phyloP scores from a whole-genome alignment of 1,139 yeast species.

The Hansenula sp. region DNA sequence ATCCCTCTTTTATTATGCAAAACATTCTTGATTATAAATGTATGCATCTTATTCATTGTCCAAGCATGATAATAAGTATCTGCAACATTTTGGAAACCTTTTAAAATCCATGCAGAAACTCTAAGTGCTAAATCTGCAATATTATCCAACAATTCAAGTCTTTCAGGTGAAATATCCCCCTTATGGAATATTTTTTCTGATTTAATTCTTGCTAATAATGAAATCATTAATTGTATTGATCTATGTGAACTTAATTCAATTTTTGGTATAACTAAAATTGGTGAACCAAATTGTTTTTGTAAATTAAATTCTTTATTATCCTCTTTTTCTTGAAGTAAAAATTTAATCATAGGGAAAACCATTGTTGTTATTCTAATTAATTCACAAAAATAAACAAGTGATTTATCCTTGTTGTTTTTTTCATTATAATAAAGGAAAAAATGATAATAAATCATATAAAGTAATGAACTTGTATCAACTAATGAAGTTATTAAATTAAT shows the following conservation, averaged over 20 bases:
- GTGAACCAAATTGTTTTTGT: slow-evolving; percentile 1
- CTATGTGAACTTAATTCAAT: slow-evolving; percentile 1
- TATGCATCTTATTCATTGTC: slow-evolving; percentile 4
- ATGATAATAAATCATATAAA: slow-evolving; percentile 19
- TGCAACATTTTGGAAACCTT: not conserved
- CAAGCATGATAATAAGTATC: slow-evolving; percentile 4
- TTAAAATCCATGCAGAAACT: not conserved
- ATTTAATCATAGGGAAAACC: not conserved
- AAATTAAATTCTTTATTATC: not conserved
- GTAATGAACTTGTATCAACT: slow-evolving; percentile 12
- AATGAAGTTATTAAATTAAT: slow-evolving; percentile 5
- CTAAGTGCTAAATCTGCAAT: not conserved
- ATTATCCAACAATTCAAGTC: not conserved
- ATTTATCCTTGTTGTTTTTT: slow-evolving; percentile 6
- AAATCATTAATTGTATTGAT: not conserved
- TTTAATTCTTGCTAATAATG: slow-evolving; percentile 4
- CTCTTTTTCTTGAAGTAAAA: not conserved
- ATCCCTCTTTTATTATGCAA: not conserved
- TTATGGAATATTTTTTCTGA: not conserved
- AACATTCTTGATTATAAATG: not conserved
- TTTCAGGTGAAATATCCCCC: not conserved
- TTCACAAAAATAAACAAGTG: slow-evolving; percentile 11
- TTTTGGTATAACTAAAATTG: not conserved
- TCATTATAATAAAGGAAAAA: slow-evolving; percentile 16
- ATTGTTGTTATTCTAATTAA: slow-evolving; percentile 4